A percentile compares a stretch with the other conserved stretches of the same genome.
These are phyloP conservation scores for Sphagnum contortum DNA, from an alignment of 225 moss, liverwort and hornwort genomes.

Conservation along the genomic window DNA sequence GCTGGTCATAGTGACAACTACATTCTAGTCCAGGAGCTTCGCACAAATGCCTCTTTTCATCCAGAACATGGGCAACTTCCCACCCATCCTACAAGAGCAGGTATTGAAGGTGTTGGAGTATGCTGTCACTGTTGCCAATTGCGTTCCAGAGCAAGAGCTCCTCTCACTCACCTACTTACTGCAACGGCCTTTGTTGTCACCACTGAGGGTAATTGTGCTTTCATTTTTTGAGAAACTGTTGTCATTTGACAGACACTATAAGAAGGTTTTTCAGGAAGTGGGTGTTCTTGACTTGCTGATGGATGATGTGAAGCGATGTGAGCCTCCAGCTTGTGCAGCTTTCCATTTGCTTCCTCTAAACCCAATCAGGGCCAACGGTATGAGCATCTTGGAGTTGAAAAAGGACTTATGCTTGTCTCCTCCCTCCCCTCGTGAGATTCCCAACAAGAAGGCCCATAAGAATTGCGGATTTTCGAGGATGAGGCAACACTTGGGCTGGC, in stretches of 20 bases:
- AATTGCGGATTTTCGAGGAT: slow-evolving; percentile 63
- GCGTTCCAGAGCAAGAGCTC: slow-evolving; percentile 89
- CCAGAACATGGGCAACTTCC: slow-evolving; percentile 80
- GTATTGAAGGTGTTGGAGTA: slow-evolving; percentile 93
- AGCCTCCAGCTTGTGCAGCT: slow-evolving; percentile 34
- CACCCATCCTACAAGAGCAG: slow-evolving; percentile 77
- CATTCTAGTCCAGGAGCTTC: slow-evolving; percentile 78
- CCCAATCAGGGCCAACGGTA: slow-evolving; percentile 27
- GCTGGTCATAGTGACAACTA: slow-evolving; percentile 90
- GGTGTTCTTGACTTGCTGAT: slow-evolving; percentile 84
- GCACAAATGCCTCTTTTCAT: slow-evolving; percentile 85
- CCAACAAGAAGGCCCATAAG: slow-evolving; percentile 11
- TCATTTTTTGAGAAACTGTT: slow-evolving; percentile 88
- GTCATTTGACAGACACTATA: slow-evolving; percentile 93
- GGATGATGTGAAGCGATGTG: slow-evolving; percentile 78
- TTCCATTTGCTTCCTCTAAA: too few relatives aligned
- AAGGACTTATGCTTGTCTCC: slow-evolving; percentile 12
- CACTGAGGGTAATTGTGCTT: slow-evolving; percentile 64
- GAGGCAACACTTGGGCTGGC: slow-evolving; percentile 51
- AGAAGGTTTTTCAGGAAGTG: slow-evolving; percentile 87
- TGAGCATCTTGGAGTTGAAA: slow-evolving; percentile 35
- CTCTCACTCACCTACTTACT: slow-evolving; percentile 89
- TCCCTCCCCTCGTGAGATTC: slow-evolving; percentile 5
- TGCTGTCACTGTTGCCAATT: slow-evolving; percentile 85
- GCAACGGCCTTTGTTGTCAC: slow-evolving; percentile 69